These are phyloP conservation scores for Populus euphratica DNA, from an alignment of 345 rosid genomes.

Conservation along the genomic window DNA sequence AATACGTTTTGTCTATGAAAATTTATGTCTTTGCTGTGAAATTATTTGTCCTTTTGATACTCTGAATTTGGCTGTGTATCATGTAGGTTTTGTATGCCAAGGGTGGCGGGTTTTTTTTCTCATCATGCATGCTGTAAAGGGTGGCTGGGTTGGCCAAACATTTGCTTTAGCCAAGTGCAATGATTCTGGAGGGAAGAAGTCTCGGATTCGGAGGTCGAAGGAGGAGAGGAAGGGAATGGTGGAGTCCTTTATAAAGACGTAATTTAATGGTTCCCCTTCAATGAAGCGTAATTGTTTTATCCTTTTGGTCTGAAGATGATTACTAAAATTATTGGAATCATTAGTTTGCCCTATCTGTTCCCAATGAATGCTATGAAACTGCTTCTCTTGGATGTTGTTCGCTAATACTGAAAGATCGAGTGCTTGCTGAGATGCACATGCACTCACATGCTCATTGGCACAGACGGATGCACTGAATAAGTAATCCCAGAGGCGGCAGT, in stretches of 20 bases:
- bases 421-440: background rate
- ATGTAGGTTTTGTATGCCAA: conserved; percentile 18
- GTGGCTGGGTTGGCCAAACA: conserved; percentile 64
- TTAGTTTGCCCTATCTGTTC: background rate
- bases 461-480: background rate
- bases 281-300: conserved; percentile 12
- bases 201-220: conserved; percentile 87
- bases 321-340: background rate
- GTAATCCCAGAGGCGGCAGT: background rate
- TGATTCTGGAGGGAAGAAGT: conserved; percentile 65
- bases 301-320: background rate
- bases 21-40: background rate
- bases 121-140: conserved; percentile 69
- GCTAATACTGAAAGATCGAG: background rate
- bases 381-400: background rate
- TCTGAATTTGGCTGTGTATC: background rate
- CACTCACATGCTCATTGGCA: background rate
- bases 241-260: conserved; percentile 82
- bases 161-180: conserved; percentile 72
- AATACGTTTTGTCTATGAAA: background rate
- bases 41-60: background rate
- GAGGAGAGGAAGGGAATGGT: conserved; percentile 86
- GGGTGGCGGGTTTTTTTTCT: conserved; percentile 11
- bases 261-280: conserved; percentile 21
- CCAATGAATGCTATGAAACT: background rate